Base-by-base conservation (phyloP, 176 grass and related monocot species). In the Musa beccarii region DNA sequence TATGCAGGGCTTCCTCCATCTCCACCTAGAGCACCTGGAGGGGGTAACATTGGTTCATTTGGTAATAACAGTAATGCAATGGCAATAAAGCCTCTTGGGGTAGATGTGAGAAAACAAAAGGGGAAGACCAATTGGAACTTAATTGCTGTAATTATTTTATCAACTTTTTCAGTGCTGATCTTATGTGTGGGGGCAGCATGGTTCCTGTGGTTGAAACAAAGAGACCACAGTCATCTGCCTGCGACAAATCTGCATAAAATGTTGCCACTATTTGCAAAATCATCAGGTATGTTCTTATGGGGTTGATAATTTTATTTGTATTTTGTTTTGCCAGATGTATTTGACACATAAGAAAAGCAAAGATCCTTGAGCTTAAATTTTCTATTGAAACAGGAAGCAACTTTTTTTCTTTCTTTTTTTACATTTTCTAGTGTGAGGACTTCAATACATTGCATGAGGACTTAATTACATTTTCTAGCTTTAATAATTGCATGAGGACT, bases 1-100 rank as follows among this genome's bases (percentile, higher is more conserved):
- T 84, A 3, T 84, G 71, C 83, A 99, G 96, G 96, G 68, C 89
- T 99, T 83, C 96, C 96, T 84, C 83, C 86, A 75, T 92, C 95
- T 69, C 95, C 95, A 49, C 95, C 95, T 86, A 85, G 83, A 28
- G 84, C 75, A 72, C 74, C 86, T 54, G 79, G 49, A 56, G 74
- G 82, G 83, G 72, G 80, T 61, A 80, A 75, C 56, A 9, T 72
- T 64, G 81, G 54, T 29, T 55, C 84, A 85, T 83, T 93, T 10
- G 70, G 78, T 1, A 99, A 77, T 17, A 88, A 74, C 75, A 79
- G 72, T 75, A 92, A 99, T 84, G 85, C 89, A 49, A 84, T 86
- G 81, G 74, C 86, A 65, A 86, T 94, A 72, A 99, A 99, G 63
- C 95, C 95, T 77, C 81, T 99, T 0, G 95, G 95, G 15, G 95